Evolutionary conservation across 2,329 filamentous ascomycete species (phyloP), one percentile per base, ranked within the genome.

Genomic region (Xylaria sp.): DNA sequence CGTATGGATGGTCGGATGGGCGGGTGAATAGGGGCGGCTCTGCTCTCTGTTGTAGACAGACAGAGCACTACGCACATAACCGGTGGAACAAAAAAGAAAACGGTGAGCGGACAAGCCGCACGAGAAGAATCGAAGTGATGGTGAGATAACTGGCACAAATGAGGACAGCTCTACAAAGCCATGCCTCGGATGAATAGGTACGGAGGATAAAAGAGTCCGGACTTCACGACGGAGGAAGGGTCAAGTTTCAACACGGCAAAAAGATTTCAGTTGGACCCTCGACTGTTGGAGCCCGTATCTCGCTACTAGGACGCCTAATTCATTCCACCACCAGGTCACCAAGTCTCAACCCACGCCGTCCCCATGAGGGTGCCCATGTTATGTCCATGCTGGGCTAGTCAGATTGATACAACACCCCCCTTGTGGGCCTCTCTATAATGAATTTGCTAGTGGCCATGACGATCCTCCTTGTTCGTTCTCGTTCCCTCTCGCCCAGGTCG

Each of bases 91-190:
- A 63, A 60, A 63, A 62, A 68, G 52, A 58, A 65, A 60, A 60
- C 33, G 57, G 55, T 60, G 62, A 61, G 66, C 64, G 61, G 68
- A 53, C 63, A 63, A 66, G 52, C 54, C 59, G 63, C 50, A 61
- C 51, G 53, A 61, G 60, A 61, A 66, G 54, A 57, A 49, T 46
- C 56, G 51, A 53, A 57, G 60, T n/a, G 33, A 40, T 42, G 23
- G 46, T 57, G 45, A 17, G 4, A 42, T 33, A 37, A 55, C 37
- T 53, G 50, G 53, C 45, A 50, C 52, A 25, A 37, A 42, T 25
- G 42, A 21, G 37, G 53, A n/a, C 51, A n/a, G n/a, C 35, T 21
- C 56, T 64, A 67, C 59, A 63, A 60, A 59, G 58, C 58, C 61
- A 65, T 67, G 28, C 47, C 21, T 38, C 31, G 25, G 51, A 42